Conservation (phyloP, 2,329 filamentous ascomycete species). For the Fusarium sp. region DNA sequence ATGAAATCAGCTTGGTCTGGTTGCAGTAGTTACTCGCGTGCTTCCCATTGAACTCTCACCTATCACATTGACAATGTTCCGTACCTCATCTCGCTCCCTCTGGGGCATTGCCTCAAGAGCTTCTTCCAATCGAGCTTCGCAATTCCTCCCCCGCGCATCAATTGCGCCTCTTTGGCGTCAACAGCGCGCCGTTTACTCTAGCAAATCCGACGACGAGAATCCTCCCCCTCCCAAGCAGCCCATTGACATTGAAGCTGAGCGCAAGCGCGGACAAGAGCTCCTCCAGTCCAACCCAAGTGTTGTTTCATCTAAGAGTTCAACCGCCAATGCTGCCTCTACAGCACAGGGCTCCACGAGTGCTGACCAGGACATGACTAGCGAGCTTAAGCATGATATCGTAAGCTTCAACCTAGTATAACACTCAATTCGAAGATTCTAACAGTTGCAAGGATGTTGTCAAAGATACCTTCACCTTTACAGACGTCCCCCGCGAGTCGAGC, state of each 20-base stretch:
- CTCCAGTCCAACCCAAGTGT: slow-evolving; percentile 67
- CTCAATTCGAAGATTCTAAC: background rate
- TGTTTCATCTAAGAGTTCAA: slow-evolving; percentile 67
- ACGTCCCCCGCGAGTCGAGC: slow-evolving; percentile 74
- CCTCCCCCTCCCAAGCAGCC: slow-evolving; percentile 38
- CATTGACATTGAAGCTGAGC: slow-evolving; percentile 66
- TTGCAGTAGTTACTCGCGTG: slow-evolving; percentile 2
- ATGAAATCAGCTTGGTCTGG: background rate
- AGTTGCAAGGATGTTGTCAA: slow-evolving; percentile 66
- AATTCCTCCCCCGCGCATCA: slow-evolving; percentile 10
- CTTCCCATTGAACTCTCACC: slow-evolving; percentile 3
- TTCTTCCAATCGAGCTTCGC: background rate
- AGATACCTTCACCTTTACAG: slow-evolving; percentile 72
- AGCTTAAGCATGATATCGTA: slow-evolving; percentile 65
- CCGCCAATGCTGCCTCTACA: slow-evolving; percentile 59
- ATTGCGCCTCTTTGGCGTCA: slow-evolving; percentile 22
- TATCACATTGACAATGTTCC: slow-evolving; percentile 43
- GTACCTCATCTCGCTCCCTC: slow-evolving; percentile 39
- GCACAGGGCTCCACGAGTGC: background rate
- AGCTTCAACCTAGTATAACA: slow-evolving; percentile 35
- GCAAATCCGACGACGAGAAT: slow-evolving; percentile 33
- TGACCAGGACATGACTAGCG: slow-evolving; percentile 44
- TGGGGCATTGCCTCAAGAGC: slow-evolving; percentile 33
- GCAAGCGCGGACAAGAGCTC: slow-evolving; percentile 61
- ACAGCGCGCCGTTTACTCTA: slow-evolving; percentile 37